Evolutionary conservation across 2,329 filamentous ascomycete genomes (phyloP), one percentile per base, ranked within the genome.

Genomic region (Exserohilum turcica): DNA sequence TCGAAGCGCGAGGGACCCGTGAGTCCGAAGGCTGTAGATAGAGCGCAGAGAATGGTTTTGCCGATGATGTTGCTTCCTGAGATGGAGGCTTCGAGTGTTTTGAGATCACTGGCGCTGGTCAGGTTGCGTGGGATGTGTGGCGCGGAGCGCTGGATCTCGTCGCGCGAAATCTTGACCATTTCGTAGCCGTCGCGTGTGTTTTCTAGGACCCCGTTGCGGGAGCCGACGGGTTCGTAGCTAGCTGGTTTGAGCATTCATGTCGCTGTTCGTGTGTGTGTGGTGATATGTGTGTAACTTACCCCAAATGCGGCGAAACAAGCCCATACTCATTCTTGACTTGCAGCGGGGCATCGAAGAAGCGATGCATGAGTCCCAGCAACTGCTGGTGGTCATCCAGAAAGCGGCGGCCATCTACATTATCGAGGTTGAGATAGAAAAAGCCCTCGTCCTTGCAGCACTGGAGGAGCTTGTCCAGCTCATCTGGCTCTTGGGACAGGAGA

Each of bases 241-340:
- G 4, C 2, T 7, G 12, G 2, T 21, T 6, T n/a, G n/a, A n/a
- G n/a, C n/a, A n/a, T n/a, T n/a, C n/a, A n/a, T n/a, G n/a, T n/a
- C n/a, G n/a, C n/a, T n/a, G n/a, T n/a, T n/a, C n/a, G n/a, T n/a
- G n/a, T 36, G 6, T 16, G 5, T 33, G 31, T 15, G 12, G 47
- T 33, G 1, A 12, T 57, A 1, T 43, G 32, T 13, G 49, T 13
- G 15, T 10, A 80, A 65, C 74, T 56, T 67, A 81, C 72, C 80
- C 81, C 21, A 83, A 76, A 67, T 84, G 81, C 4, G 80, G 78
- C 19, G 79, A 78, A 42, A 83, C 76, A 6, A 84, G 78, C 3
- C 81, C 81, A 60, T 79, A 82, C 64, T 84, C 78, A 64, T 83
- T 84, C 78, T 84, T 84, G 36, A 73, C 76, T 71, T 84, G 81